phyloP scores from a whole-genome alignment of 768 basidiomycete species.

The Agrocybe pediades region DNA sequence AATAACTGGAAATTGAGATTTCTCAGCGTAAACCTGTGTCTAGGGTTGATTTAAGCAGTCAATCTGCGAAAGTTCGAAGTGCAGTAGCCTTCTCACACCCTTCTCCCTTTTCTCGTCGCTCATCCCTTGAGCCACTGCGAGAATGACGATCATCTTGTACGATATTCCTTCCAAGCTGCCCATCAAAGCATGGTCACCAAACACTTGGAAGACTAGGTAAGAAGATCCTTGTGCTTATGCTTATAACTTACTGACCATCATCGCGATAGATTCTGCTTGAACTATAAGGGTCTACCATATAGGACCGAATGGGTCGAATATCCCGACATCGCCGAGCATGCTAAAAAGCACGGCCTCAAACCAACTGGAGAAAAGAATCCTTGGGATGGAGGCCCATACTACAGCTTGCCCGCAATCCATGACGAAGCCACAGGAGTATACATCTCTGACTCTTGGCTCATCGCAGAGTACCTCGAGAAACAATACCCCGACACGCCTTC shows the following conservation, averaged over 20 bases:
- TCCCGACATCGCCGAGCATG: slow-evolving; percentile 39
- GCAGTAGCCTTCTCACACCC: too few species aligned
- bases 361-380: slow-evolving; percentile 33
- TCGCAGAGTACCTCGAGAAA: slow-evolving; percentile 52
- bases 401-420: slow-evolving; percentile 45
- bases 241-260: neutral
- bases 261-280: slow-evolving; percentile 24
- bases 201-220: slow-evolving; percentile 35
- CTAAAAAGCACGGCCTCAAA: slow-evolving; percentile 33
- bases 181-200: slow-evolving; percentile 33
- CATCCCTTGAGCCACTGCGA: too few species aligned
- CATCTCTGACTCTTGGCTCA: slow-evolving; percentile 38
- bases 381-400: slow-evolving; percentile 31
- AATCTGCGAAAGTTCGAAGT: too few species aligned
- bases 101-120: too few species aligned
- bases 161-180: slow-evolving; percentile 36
- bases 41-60: too few species aligned
- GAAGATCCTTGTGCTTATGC: neutral
- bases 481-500: slow-evolving; percentile 45
- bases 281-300: slow-evolving; percentile 33
- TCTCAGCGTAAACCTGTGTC: too few species aligned
- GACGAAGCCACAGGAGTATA: slow-evolving; percentile 35
- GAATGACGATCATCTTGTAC: slow-evolving; percentile 29
- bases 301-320: slow-evolving; percentile 50
- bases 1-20: too few species aligned